Conservation (phyloP, 768 basidiomycete species). For the Arthromyces matolae region DNA sequence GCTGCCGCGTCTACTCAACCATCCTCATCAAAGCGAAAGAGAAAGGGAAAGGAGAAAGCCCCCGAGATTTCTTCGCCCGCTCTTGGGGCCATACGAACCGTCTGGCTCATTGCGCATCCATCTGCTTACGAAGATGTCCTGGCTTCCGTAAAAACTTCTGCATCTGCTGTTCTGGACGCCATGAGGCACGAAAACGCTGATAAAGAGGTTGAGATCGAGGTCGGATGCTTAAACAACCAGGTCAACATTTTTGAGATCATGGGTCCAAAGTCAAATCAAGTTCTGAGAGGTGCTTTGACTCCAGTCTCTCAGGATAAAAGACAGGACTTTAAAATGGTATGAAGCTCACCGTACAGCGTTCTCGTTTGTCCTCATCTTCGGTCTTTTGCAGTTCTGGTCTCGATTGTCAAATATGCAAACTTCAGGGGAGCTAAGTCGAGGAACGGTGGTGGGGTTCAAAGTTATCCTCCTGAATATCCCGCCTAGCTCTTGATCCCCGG, state of each 20-base stretch:
- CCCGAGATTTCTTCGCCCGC: conserved; percentile 27
- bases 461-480: conserved; percentile 21
- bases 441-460: conserved; percentile 73
- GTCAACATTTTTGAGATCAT: conserved; percentile 85
- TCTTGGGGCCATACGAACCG: conserved; percentile 29
- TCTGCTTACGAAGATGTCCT: conserved; percentile 58
- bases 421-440: conserved; percentile 64
- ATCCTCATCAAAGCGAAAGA: conserved; percentile 23
- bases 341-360: neutral
- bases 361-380: neutral
- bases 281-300: conserved; percentile 60
- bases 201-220: conserved; percentile 46
- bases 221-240: conserved; percentile 67
- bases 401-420: conserved; percentile 57
- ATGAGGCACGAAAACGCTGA: conserved; percentile 19
- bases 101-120: conserved; percentile 85
- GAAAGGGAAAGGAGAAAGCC: conserved; percentile 25
- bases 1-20: conserved; percentile 6
- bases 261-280: conserved; percentile 79
- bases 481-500: conserved; percentile 76
- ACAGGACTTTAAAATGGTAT: conserved; percentile 58
- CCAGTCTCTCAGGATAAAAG: conserved; percentile 46
- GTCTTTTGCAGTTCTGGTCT: conserved; percentile 58
- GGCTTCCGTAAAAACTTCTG: conserved; percentile 45
- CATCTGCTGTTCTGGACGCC: conserved; percentile 45